Percentiles rank a stretch among this genome's conserved stretches.
Evolutionary conservation across 257 asterid species (phyloP).

Genomic region (Cordia subcordata): DNA sequence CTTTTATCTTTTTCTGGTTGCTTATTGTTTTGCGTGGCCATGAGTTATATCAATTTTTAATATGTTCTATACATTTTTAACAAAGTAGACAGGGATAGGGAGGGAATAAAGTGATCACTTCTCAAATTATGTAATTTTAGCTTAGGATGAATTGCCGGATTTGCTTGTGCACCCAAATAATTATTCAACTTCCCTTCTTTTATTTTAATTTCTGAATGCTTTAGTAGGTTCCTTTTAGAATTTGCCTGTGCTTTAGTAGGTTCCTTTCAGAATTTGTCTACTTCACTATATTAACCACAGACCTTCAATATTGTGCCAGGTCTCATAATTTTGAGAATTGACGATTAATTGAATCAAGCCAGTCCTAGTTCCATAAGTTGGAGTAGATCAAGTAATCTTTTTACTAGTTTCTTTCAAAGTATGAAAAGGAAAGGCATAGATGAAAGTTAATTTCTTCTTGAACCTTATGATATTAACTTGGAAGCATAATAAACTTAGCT

Average conservation of each 20-base stretch:
- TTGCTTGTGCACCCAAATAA: not conserved
- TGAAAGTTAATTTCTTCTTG: not conserved
- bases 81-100: not conserved
- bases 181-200: too few species aligned
- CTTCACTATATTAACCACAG: too few species aligned
- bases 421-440: not conserved
- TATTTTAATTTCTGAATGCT: too few species aligned
- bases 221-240: too few species aligned
- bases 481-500: not conserved
- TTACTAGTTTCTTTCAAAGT: conserved; percentile 3
- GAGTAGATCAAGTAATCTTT: not conserved
- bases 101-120: not conserved
- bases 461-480: not conserved
- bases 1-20: conserved; percentile 2
- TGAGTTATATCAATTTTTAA: not conserved
- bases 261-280: too few species aligned
- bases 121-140: not conserved
- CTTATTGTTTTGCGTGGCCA: not conserved
- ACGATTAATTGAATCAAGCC: too few species aligned
- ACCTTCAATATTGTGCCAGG: too few species aligned
- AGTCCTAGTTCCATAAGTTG: too few species aligned
- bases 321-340: too few species aligned
- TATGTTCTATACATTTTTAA: conserved; percentile 1
- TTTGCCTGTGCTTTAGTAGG: too few species aligned
- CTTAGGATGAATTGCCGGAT: not conserved